These are phyloP conservation scores for Tagetes patula DNA, from an alignment of 129 eudicot genomes.

Conservation along the genomic window DNA sequence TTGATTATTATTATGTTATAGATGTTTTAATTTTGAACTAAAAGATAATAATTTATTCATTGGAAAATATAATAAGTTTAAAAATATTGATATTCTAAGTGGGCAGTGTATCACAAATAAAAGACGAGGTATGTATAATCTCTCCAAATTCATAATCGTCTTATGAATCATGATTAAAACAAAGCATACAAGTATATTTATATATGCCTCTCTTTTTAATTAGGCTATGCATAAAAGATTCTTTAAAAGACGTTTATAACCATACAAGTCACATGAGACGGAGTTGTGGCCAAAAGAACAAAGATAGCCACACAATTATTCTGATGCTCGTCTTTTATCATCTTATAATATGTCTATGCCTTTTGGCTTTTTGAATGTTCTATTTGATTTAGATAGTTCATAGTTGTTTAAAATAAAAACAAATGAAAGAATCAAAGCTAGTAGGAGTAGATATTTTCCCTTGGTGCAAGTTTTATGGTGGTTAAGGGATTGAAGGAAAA, in stretches of 20 bases:
- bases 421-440: conserved; percentile 1
- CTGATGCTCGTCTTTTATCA: neutral
- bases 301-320: neutral
- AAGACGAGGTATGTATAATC: too few relatives aligned
- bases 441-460: conserved; percentile 4
- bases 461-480: conserved; percentile 12
- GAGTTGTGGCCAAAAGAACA: neutral
- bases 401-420: neutral
- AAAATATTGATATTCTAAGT: too few relatives aligned
- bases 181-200: too few relatives aligned
- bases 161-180: too few relatives aligned
- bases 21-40: too few relatives aligned
- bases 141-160: too few relatives aligned
- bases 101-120: too few relatives aligned
- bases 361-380: neutral
- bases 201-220: too few relatives aligned
- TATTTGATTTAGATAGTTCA: neutral
- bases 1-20: too few relatives aligned
- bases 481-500: conserved; percentile 5
- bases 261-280: neutral
- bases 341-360: neutral
- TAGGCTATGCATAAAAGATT: too few relatives aligned
- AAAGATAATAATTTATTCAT: too few relatives aligned
- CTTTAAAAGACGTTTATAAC: neutral
- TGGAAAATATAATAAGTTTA: too few relatives aligned